A percentile compares a stretch with the other conserved stretches of the same genome.
phyloP scores from a whole-genome alignment of 768 basidiomycete species.

The Boletus vermiculosoides region DNA sequence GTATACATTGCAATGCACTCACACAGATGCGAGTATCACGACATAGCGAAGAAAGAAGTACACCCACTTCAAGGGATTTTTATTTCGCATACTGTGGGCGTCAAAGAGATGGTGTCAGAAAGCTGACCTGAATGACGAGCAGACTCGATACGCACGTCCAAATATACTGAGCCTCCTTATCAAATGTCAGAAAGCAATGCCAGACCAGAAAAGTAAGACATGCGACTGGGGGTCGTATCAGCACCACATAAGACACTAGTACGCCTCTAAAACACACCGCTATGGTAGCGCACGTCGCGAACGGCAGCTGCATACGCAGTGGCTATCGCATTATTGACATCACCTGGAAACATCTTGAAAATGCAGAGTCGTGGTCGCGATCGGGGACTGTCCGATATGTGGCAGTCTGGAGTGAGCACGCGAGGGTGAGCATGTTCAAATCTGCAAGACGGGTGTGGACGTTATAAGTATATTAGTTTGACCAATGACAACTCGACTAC shows the following conservation, averaged over 20 bases:
- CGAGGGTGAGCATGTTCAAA: background rate
- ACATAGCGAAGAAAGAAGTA: conserved; percentile 29
- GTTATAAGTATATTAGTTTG: background rate
- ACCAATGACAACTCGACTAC: no score
- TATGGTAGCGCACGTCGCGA: conserved; percentile 14
- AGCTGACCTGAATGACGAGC: background rate
- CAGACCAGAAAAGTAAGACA: conserved; percentile 14
- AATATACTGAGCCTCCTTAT: conserved; percentile 21
- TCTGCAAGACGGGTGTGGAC: background rate
- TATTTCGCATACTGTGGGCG: conserved; percentile 21
- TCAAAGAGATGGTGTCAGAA: background rate
- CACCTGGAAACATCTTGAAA: background rate
- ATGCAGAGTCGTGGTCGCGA: background rate
- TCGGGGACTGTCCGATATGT: background rate
- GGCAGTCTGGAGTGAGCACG: no score
- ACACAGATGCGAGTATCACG: conserved; percentile 19
- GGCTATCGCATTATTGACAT: background rate
- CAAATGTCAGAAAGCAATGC: conserved; percentile 12
- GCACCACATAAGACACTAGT: background rate
- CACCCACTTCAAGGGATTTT: conserved; percentile 30
- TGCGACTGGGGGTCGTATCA: conserved; percentile 11
- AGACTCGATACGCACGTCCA: conserved; percentile 21
- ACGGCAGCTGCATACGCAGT: background rate
- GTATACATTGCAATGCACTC: background rate
- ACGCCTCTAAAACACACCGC: background rate